Conservation (phyloP, 2,329 filamentous ascomycete genomes). For the Xylariaceae sp. region DNA sequence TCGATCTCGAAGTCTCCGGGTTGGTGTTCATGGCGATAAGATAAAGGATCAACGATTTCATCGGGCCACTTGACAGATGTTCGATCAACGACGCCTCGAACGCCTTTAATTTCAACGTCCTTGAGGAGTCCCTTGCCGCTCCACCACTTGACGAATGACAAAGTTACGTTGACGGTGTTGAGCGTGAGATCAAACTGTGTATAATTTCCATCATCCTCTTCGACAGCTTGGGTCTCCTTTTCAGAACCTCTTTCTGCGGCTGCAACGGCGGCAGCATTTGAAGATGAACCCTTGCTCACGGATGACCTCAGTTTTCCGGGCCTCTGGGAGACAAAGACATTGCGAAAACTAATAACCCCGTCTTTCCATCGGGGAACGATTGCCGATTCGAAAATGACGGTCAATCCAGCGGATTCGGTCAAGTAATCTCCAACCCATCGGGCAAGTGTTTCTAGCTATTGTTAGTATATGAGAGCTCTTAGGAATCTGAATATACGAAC, state of each 20-base stretch:
- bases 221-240: conserved; percentile 40
- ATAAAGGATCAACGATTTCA: conserved; percentile 71
- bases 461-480: conserved; percentile 18
- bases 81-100: conserved; percentile 86
- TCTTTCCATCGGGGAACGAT: conserved; percentile 95
- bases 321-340: conserved; percentile 89
- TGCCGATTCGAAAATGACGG: conserved; percentile 93
- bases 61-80: conserved; percentile 71
- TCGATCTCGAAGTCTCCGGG: conserved; percentile 97
- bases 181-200: conserved; percentile 96
- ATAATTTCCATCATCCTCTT: conserved; percentile 88
- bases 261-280: conserved; percentile 76
- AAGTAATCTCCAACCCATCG: conserved; percentile 93
- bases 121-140: conserved; percentile 88
- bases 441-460: conserved; percentile 70
- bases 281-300: conserved; percentile 87
- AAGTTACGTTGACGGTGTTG: conserved; percentile 88
- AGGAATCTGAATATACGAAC: conserved; percentile 40
- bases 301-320: conserved; percentile 77
- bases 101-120: conserved; percentile 90
- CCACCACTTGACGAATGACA: conserved; percentile 99
- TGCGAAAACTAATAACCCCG: conserved; percentile 92
- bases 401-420: conserved; percentile 86
- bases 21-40: conserved; percentile 79
- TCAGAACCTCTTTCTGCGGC: conserved; percentile 61